Conservation (phyloP, 2,329 filamentous ascomycete species). For the Elsinoe perseae region DNA sequence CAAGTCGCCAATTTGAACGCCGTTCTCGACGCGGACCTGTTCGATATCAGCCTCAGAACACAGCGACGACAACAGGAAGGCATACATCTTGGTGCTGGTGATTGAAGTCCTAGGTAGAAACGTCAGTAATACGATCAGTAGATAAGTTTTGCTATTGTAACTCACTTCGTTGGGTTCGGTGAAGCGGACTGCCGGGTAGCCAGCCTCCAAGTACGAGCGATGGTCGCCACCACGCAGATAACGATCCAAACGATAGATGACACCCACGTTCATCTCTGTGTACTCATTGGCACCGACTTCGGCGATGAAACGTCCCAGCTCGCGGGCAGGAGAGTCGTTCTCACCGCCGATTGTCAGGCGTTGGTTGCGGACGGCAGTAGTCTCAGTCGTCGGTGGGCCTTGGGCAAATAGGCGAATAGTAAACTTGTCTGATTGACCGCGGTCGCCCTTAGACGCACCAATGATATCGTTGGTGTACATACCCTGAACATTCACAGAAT, state of each 20-base stretch:
- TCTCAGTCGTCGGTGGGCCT: constrained; percentile 31
- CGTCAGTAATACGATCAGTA: too few species aligned
- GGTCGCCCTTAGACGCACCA: constrained; percentile 32
- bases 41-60: background rate
- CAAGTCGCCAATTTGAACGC: constrained; percentile 49
- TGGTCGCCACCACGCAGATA: constrained; percentile 51
- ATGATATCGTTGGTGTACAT: constrained; percentile 54
- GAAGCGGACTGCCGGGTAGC: constrained; percentile 49
- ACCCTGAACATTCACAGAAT: constrained; percentile 47
- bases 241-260: constrained; percentile 50
- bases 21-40: constrained; percentile 43
- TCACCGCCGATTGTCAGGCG: constrained; percentile 43
- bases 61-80: background rate
- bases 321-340: constrained; percentile 49
- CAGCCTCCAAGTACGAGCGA: constrained; percentile 47
- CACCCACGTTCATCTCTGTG: constrained; percentile 49
- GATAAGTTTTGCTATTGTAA: too few species aligned
- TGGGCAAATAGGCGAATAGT: constrained; percentile 10
- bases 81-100: constrained; percentile 47
- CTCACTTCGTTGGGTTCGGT: constrained; percentile 54
- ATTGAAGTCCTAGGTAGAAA: constrained; percentile 46
- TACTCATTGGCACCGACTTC: constrained; percentile 47
- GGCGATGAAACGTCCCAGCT: constrained; percentile 48
- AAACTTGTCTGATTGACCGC: background rate
- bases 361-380: constrained; percentile 30